Percentiles rank a stretch among this genome's conserved stretches.
phyloP scores from a whole-genome alignment of 2,329 filamentous ascomycete species.

The Seiridium cupressi region DNA sequence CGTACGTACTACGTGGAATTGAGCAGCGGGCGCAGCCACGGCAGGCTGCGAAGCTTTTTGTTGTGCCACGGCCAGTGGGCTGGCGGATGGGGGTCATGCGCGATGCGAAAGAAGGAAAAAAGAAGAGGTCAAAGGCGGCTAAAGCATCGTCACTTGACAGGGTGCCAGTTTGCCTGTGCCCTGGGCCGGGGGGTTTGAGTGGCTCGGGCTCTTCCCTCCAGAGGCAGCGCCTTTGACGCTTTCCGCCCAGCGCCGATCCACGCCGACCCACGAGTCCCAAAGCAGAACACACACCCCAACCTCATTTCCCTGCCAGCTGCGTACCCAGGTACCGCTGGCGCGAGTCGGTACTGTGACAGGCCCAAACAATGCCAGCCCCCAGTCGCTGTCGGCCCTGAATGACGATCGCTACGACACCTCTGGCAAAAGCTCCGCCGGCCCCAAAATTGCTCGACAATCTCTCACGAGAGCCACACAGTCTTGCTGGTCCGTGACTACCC shows the following conservation, averaged over 20 bases:
- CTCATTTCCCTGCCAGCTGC: neutral
- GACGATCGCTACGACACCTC: conserved; percentile 7
- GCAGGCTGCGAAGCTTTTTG: too few species aligned
- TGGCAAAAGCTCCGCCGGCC: conserved; percentile 6
- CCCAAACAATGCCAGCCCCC: neutral
- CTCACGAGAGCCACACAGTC: conserved; percentile 2
- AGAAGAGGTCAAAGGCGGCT: neutral
- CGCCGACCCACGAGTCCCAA: neutral
- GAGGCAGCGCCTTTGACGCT: neutral
- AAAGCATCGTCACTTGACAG: neutral
- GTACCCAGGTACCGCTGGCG: neutral
- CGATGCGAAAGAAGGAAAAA: neutral
- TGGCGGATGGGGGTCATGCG: neutral
- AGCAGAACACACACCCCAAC: neutral
- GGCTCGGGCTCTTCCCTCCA: neutral
- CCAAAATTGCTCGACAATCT: conserved; percentile 7
- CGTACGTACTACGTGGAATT: too few species aligned
- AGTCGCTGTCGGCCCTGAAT: conserved; percentile 5
- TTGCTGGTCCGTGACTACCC: neutral
- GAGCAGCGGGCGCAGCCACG: too few species aligned
- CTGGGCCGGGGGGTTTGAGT: conserved; percentile 4
- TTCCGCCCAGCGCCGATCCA: conserved; percentile 5
- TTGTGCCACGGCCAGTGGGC: too few species aligned
- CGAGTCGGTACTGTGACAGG: neutral
- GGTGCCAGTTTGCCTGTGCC: neutral